Conservation (phyloP, 768 basidiomycete genomes). For the Rhizopogon roseolus region DNA sequence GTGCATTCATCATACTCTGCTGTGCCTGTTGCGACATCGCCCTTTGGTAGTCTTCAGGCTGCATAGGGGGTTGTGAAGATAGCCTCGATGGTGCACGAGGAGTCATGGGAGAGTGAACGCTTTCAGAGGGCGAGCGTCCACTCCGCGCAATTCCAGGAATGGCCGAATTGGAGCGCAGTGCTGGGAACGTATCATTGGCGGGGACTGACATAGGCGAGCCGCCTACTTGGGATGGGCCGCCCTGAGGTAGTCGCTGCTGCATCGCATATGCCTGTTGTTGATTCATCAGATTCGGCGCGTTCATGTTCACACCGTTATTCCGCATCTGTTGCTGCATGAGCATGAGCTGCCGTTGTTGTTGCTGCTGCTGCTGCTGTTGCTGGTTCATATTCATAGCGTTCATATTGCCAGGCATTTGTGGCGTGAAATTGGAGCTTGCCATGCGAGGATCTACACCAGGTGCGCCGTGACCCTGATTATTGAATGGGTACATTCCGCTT, state of each 20-base stretch:
- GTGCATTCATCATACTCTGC: slow-evolving; percentile 17
- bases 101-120: slow-evolving; percentile 39
- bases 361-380: slow-evolving; percentile 48
- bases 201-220: slow-evolving; percentile 41
- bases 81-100: slow-evolving; percentile 31
- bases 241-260: slow-evolving; percentile 42
- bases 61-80: slow-evolving; percentile 43
- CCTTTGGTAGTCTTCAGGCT: slow-evolving; percentile 37
- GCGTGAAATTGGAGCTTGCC: slow-evolving; percentile 20
- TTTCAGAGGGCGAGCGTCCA: slow-evolving; percentile 71
- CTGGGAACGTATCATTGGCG: slow-evolving; percentile 39
- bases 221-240: slow-evolving; percentile 31
- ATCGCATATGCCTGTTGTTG: slow-evolving; percentile 30
- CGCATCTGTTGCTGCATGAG: slow-evolving; percentile 33
- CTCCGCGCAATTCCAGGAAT: slow-evolving; percentile 76
- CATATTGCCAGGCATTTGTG: slow-evolving; percentile 25
- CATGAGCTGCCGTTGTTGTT: slow-evolving; percentile 44
- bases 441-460: slow-evolving; percentile 27
- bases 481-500: slow-evolving; percentile 27
- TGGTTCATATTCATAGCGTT: slow-evolving; percentile 28
- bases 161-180: slow-evolving; percentile 51
- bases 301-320: slow-evolving; percentile 21
- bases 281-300: slow-evolving; percentile 25
- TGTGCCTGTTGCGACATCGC: slow-evolving; percentile 34
- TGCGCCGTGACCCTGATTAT: slow-evolving; percentile 15